Evolutionary conservation across 2,329 filamentous ascomycete genomes (phyloP), one percentile per base, ranked within the genome.

Genomic region (Pyricularia pennisetigena): DNA sequence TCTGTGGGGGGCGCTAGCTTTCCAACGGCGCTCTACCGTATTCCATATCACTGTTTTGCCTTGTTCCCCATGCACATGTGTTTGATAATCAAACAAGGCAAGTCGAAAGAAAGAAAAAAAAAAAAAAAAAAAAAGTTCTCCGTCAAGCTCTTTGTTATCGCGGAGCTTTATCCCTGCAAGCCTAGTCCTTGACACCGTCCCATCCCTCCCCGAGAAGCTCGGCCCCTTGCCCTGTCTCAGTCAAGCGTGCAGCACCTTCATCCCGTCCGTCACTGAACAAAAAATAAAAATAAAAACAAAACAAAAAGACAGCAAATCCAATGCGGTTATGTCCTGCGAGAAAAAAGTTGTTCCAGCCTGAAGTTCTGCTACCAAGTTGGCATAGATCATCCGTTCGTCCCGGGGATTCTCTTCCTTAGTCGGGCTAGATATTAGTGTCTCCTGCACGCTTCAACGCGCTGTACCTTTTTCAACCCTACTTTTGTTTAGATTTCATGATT

Each of bases 211-310:
- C 2, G 59, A 16, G 24, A 26, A 62, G 24, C 24, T 62, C 59
- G 59, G 59, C 59, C 59, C 59, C 59, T 62, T 62, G 59, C 59
- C 59, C 24, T 62, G 59, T 62, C 59, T 62, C 59, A 62, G 59
- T 28, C 59, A 28, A 28, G 59, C 26, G 23, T 16, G 59, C 59
- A 28, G 23, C 26, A 28, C 59, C 24, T 62, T 28, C 24, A 2
- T 62, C 23, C 59, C 59, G 59, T 28, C 59, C 29, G 59, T 23
- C 59, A 16, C 29, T 8, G 59, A 28, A 28, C 10, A 62, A 14
- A 8, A 26, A n/a, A n/a, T n/a, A n/a, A 16, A 2, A 28, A 3
- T n/a, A n/a, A 16, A 20, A 26, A 26, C 5, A 61, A 12, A 7
- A 14, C 32, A 35, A 64, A 30, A 23, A 5, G 12, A 9, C 14